Conservation (phyloP, 768 basidiomycete genomes). For the Agrocybe praecox region DNA sequence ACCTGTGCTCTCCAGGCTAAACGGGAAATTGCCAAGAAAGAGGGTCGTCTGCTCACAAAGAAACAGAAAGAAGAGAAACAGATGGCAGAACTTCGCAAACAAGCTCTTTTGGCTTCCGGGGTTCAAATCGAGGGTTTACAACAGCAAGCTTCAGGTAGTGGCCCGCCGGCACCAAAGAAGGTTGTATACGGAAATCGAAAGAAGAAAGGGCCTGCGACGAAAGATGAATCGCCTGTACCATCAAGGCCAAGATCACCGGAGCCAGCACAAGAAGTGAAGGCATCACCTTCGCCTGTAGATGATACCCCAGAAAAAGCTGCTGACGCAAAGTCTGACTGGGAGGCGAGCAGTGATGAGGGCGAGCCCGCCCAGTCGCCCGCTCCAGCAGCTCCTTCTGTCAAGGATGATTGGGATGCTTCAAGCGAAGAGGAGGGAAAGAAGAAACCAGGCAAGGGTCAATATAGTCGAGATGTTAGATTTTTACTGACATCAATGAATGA, state of each 20-base stretch:
- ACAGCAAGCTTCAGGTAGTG: slow-evolving; percentile 51
- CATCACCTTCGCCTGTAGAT: slow-evolving; percentile 25
- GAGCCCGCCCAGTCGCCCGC: slow-evolving; percentile 23
- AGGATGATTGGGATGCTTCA: slow-evolving; percentile 54
- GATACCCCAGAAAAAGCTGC: slow-evolving; percentile 23
- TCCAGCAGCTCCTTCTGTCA: slow-evolving; percentile 29
- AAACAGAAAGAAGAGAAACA: slow-evolving; percentile 95
- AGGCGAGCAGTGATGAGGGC: slow-evolving; percentile 66
- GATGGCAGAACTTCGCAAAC: slow-evolving; percentile 86
- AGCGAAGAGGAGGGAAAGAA: slow-evolving; percentile 43
- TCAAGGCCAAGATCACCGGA: slow-evolving; percentile 58
- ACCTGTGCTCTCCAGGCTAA: slow-evolving; percentile 60
- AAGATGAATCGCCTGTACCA: slow-evolving; percentile 55
- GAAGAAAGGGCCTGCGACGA: slow-evolving; percentile 62
- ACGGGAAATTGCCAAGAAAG: slow-evolving; percentile 88
- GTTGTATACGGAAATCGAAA: slow-evolving; percentile 84
- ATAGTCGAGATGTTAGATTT: too few relatives aligned
- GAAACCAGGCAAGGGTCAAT: slow-evolving; percentile 1
- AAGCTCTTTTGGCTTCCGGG: slow-evolving; percentile 89
- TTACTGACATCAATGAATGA: neutral
- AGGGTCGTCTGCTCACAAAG: slow-evolving; percentile 93
- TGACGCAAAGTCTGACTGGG: slow-evolving; percentile 58
- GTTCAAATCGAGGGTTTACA: slow-evolving; percentile 90
- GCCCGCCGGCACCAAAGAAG: slow-evolving; percentile 59
- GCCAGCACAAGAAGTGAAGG: slow-evolving; percentile 30